These are phyloP conservation scores for Ophiostoma sp. DNA, from an alignment of 2,329 filamentous ascomycete species.

Conservation along the genomic window DNA sequence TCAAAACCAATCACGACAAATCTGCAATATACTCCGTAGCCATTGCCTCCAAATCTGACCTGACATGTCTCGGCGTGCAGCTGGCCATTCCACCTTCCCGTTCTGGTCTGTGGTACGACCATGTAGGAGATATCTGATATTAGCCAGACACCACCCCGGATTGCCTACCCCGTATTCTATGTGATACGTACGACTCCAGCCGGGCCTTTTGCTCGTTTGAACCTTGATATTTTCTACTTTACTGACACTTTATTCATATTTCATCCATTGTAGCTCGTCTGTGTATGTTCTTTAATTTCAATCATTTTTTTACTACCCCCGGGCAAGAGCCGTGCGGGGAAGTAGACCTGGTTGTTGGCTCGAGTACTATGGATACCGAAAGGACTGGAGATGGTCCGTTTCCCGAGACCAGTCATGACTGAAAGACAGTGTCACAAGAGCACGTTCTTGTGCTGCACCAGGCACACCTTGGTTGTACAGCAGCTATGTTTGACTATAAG, in stretches of 20 bases:
- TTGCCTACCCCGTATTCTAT: conserved; percentile 1
- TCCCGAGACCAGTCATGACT: background rate
- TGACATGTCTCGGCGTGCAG: background rate
- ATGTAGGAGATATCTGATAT: conserved; percentile 5
- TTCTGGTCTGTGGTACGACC: background rate
- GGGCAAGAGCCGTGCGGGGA: background rate
- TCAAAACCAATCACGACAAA: too few relatives aligned
- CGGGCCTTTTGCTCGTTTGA: background rate
- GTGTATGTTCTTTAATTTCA: background rate
- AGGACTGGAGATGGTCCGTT: conserved; percentile 4
- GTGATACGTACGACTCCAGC: background rate
- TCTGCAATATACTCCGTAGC: too few relatives aligned
- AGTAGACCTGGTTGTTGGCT: background rate
- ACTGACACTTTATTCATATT: background rate
- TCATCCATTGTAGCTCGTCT: background rate
- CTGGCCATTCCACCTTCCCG: background rate
- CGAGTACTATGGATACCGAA: background rate
- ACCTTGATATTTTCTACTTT: background rate
- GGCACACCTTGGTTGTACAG: background rate
- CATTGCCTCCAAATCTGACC: background rate
- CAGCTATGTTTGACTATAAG: background rate
- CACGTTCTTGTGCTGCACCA: background rate
- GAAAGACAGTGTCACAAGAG: background rate
- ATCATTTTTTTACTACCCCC: background rate
- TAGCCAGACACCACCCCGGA: conserved; percentile 5